Evolutionary conservation across 352 stramenopile genomes (phyloP).

Genomic region (Pythium phragmiticola): DNA sequence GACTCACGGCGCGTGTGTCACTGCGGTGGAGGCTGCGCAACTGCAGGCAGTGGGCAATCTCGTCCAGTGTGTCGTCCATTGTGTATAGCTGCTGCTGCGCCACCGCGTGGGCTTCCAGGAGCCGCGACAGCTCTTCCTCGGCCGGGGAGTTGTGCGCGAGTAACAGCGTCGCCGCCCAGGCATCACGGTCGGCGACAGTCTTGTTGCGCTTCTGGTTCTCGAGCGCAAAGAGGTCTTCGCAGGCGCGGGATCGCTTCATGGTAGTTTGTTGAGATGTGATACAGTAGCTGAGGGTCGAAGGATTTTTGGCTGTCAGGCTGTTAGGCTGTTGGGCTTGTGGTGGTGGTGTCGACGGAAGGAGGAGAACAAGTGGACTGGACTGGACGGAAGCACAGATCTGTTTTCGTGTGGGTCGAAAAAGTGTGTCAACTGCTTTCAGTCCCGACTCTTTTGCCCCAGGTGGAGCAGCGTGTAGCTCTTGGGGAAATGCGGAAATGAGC

Average conservation of each 20-base stretch:
- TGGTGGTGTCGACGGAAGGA: neutral
- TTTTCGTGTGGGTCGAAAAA: neutral
- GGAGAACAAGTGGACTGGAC: too few species aligned
- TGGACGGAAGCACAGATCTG: too few species aligned
- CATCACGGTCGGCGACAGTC: constrained; percentile 14
- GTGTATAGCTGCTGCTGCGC: neutral
- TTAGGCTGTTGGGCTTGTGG: neutral
- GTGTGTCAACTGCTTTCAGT: neutral
- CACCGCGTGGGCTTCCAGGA: constrained; percentile 20
- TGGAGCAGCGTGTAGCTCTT: neutral
- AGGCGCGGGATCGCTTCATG: constrained; percentile 76
- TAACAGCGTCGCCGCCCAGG: constrained; percentile 5
- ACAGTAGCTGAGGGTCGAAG: too few species aligned
- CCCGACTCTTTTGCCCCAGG: neutral
- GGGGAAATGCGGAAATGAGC: constrained; percentile 25
- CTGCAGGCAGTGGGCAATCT: constrained; percentile 13
- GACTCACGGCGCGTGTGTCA: constrained; percentile 18
- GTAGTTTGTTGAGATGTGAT: neutral
- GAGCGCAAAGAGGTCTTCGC: constrained; percentile 61
- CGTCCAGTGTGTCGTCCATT: neutral
- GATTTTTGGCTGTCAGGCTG: neutral
- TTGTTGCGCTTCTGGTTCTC: constrained; percentile 37
- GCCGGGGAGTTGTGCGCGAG: constrained; percentile 15
- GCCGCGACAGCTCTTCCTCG: constrained; percentile 22
- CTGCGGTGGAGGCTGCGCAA: constrained; percentile 1